A percentile compares a stretch with the other conserved stretches of the same genome.
Evolutionary conservation across 2,329 filamentous ascomycete genomes (phyloP).

Genomic region (Madurella fahalii): DNA sequence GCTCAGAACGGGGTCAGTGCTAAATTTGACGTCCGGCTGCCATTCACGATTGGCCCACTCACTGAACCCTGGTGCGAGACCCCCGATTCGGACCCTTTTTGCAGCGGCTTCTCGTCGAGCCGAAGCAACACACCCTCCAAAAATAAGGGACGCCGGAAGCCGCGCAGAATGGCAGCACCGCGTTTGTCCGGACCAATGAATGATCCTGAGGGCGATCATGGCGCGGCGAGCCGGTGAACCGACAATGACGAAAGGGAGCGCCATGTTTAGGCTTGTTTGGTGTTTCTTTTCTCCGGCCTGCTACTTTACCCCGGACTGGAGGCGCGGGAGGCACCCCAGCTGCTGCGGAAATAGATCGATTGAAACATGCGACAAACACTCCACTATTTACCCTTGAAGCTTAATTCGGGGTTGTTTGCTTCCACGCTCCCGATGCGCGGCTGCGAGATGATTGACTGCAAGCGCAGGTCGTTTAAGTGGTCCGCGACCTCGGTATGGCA

Average conservation of each 20-base stretch:
- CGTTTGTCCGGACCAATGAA: neutral
- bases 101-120: neutral
- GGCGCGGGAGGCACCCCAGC: too few species aligned
- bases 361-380: too few species aligned
- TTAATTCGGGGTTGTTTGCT: conserved; percentile 1
- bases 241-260: neutral
- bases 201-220: neutral
- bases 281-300: neutral
- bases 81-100: neutral
- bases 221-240: neutral
- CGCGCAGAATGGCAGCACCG: neutral
- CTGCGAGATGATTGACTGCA: neutral
- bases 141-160: neutral
- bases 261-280: neutral
- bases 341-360: too few species aligned
- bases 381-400: too few species aligned
- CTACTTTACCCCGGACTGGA: too few species aligned
- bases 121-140: neutral
- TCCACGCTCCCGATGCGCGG: neutral
- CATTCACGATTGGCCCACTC: neutral
- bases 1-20: too few species aligned
- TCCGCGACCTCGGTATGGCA: neutral
- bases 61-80: neutral
- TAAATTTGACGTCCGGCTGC: too few species aligned
- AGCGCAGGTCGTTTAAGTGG: neutral